These are phyloP conservation scores for Physaria fendleri DNA, from an alignment of 345 rosid genomes.

Conservation along the genomic window DNA sequence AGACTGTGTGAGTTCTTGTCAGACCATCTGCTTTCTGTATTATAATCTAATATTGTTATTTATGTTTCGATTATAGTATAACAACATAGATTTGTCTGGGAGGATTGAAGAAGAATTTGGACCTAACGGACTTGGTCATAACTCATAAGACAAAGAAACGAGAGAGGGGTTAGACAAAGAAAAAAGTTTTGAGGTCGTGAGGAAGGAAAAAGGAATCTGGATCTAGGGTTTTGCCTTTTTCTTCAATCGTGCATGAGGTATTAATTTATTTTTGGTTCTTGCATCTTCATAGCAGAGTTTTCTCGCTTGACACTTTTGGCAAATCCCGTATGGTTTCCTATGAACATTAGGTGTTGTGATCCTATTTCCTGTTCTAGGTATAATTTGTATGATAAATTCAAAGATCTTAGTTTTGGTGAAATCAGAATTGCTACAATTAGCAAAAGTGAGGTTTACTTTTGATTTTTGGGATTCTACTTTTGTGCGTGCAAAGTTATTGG, in stretches of 20 bases:
- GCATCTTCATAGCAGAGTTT: neutral
- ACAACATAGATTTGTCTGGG: too few relatives aligned
- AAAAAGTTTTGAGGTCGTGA: slow-evolving; percentile 1
- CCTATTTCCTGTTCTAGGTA: slow-evolving; percentile 11
- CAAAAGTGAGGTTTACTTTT: neutral
- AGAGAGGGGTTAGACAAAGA: slow-evolving; percentile 6
- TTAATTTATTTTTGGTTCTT: neutral
- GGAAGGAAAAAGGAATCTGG: slow-evolving; percentile 6
- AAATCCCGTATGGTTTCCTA: neutral
- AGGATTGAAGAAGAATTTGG: too few relatives aligned
- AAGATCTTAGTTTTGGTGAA: slow-evolving; percentile 24
- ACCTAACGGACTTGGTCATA: too few relatives aligned
- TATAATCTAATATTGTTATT: too few relatives aligned
- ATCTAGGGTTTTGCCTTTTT: slow-evolving; percentile 22
- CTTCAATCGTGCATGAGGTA: neutral
- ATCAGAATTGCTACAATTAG: slow-evolving; percentile 20
- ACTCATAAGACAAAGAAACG: too few relatives aligned
- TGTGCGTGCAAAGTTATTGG: slow-evolving; percentile 6
- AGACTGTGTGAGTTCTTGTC: too few relatives aligned
- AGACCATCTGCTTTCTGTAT: too few relatives aligned
- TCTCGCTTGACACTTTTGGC: neutral
- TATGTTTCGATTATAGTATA: too few relatives aligned
- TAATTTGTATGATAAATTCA: neutral
- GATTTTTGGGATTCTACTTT: slow-evolving; percentile 14
- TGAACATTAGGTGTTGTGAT: slow-evolving; percentile 4